phyloP scores from a whole-genome alignment of 2,329 filamentous ascomycete genomes.

The Fusarium falciforme region DNA sequence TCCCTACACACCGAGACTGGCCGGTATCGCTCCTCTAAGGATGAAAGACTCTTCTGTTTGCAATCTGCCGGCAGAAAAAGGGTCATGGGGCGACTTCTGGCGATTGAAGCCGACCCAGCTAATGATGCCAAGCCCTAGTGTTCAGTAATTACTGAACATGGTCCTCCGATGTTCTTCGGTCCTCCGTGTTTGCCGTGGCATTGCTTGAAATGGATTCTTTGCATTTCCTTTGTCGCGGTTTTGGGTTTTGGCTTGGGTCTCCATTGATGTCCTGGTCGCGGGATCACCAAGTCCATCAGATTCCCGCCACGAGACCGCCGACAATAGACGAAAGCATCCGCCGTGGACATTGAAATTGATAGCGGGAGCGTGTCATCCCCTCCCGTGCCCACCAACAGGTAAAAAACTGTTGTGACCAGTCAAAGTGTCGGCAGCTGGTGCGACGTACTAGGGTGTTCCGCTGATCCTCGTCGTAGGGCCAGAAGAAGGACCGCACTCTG shows the following conservation, averaged over 20 bases:
- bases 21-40: background rate
- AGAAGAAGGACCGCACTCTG: conserved; percentile 6
- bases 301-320: conserved; percentile 17
- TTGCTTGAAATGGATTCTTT: background rate
- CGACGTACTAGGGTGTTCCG: background rate
- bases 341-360: background rate
- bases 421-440: background rate
- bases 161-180: background rate
- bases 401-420: background rate
- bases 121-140: conserved; percentile 3
- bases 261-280: conserved; percentile 6
- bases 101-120: background rate
- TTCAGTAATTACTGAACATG: background rate
- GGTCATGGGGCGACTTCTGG: background rate
- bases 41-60: background rate
- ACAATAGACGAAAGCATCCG: background rate
- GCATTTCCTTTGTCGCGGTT: background rate
- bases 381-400: background rate
- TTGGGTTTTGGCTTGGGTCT: conserved; percentile 15
- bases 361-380: background rate
- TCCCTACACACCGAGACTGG: background rate
- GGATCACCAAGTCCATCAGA: conserved; percentile 25
- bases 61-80: background rate
- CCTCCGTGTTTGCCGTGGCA: background rate
- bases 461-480: background rate